Base-by-base conservation (phyloP, 352 stramenopile genomes). In the Phytophthora citrophthora region DNA sequence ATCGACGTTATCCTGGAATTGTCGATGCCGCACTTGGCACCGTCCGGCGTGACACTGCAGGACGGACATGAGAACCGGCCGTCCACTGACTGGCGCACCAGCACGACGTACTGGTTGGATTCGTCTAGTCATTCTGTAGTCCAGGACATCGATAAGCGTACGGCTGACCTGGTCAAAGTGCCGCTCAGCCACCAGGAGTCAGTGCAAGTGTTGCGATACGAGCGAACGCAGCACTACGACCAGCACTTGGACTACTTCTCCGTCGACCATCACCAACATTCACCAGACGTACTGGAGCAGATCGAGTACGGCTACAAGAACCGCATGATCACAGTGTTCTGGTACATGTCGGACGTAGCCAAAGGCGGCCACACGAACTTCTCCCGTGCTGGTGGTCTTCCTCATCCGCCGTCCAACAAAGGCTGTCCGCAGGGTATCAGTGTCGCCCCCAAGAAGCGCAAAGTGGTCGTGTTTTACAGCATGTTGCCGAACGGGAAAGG, bases 311-410 rank as follows among this genome's bases (percentile, higher is more conserved):
- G 82, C n/a, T 73, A 79, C 77, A 90, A 91, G 70, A 93, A 93
- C 67, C 84, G 82, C 60, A 91, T 92, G 83, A 91, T 91, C 64
- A 94, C 83, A 0, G 86, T 94, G 15, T 92, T 94, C 54, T 92
- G 82, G 83, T 94, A 91, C 79, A 92, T 94, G 86, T 94, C 83
- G 48, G 85, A 91, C 52, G 82, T 93, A 8, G 74, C 76, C 26
- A 76, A 82, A 45, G 79, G 79, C 51, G 79, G 85, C 20, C 72
- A 94, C 64, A 92, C 85, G 26, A 89, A 87, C 52, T 94, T 91
- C 63, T 71, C 85, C 6, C 83, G 83, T 9, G 70, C 75, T 8
- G 83, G 81, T 20, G 79, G 79, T 8, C 41, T 64, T 23, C 78
- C 79, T 20, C 61, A 73, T 24, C 86, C 83, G 0, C 40, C 39